Evolutionary conservation across 2,329 filamentous ascomycete genomes (phyloP), one percentile per base, ranked within the genome.

Genomic region (Phaeoacremonium minimum): DNA sequence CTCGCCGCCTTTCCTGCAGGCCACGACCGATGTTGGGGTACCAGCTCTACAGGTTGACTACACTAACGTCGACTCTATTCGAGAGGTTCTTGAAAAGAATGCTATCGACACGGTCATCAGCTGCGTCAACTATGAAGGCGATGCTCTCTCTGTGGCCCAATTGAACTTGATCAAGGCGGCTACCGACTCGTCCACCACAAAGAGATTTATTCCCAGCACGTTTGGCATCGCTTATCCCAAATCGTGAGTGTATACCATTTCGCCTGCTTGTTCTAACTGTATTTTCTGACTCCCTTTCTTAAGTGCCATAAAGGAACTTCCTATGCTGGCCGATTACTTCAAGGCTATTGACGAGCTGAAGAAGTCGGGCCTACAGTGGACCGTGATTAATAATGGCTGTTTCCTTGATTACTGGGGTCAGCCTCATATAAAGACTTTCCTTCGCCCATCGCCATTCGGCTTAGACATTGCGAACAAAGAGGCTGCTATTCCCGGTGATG

Each of bases 401-500:
- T 69, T 72, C 45, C 53, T 69, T 45, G 67, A 72, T 41, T 70
- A 69, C 46, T 71, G 51, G 48, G 64, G 59, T 19, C 51, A 57
- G 37, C 64, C 64, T 3, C 40, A 50, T 9, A 43, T 62, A 29
- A 50, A 55, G 38, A 62, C 59, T 2, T 49, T 69, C 45, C 44
- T 73, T 35, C 38, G 51, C 3, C 61, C 58, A 2, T 53, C 58
- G 33, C 51, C 60, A 1, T 60, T 71, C 11, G 58, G 64, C 4
- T 40, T 75, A 14, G 67, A 75, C 45, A 59, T 74, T 8, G 38
- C 48, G 4, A 57, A 58, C 40, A 61, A 66, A 9, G 51, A 51
- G 4, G 73, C 73, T 1, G 67, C 61, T 11, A 65, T 75, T 15
- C 71, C 73, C 0, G 71, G 69, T 0, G 55, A 63, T 16, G 74